Evolutionary conservation across 1,284 basidiomycete genomes (phyloP).

Genomic region (Trichosporon sp.): DNA sequence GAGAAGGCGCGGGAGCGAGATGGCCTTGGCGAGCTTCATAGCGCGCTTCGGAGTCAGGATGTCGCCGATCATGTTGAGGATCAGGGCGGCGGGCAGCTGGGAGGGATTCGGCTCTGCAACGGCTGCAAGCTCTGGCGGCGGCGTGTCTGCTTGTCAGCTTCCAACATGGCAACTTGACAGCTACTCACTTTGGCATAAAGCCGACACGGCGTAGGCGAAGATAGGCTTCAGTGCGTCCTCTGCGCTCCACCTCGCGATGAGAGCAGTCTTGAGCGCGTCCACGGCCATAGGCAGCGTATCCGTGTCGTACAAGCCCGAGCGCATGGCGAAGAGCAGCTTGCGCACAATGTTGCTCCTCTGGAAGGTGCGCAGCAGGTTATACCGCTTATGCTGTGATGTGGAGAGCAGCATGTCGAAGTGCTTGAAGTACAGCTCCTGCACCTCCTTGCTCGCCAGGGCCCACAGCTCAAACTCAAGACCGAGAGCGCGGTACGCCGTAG

Average conservation of each 20-base stretch:
- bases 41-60: constrained; percentile 32
- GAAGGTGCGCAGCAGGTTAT: constrained; percentile 64
- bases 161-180: not conserved
- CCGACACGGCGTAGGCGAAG: constrained; percentile 77
- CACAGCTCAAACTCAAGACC: constrained; percentile 88
- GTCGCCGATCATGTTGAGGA: constrained; percentile 37
- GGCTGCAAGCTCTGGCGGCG: constrained; percentile 3
- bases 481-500: constrained; percentile 73
- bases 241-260: constrained; percentile 42
- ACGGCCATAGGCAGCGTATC: constrained; percentile 59
- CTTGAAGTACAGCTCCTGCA: constrained; percentile 71
- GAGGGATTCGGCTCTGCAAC: constrained; percentile 31
- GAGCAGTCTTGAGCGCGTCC: constrained; percentile 31
- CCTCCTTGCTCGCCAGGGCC: constrained; percentile 63
- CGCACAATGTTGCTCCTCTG: constrained; percentile 67
- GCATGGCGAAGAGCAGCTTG: constrained; percentile 72
- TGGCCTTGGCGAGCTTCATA: constrained; percentile 42
- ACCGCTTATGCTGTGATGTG: constrained; percentile 65
- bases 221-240: constrained; percentile 67
- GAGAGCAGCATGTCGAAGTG: constrained; percentile 69
- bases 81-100: constrained; percentile 36
- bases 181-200: constrained; percentile 63
- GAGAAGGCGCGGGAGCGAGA: constrained; percentile 47
- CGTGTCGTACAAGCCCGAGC: constrained; percentile 65
- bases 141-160: constrained; percentile 9